Conservation (phyloP, 2,329 filamentous ascomycete species). For the Xenosphaeropsis pyriputrescens region DNA sequence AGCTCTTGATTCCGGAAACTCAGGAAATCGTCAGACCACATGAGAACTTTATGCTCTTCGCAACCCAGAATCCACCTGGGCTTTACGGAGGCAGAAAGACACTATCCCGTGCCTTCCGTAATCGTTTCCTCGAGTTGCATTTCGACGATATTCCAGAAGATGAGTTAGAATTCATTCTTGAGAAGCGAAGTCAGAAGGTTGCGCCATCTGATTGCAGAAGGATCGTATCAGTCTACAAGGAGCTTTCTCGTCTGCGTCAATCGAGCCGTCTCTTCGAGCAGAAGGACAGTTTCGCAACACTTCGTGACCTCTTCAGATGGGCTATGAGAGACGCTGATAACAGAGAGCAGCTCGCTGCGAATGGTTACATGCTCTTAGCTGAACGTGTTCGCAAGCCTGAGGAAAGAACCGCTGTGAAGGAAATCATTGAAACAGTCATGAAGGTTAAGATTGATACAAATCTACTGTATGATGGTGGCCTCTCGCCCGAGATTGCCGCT, state of each 20-base stretch:
- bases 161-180: slow-evolving; percentile 82
- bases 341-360: slow-evolving; percentile 74
- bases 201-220: slow-evolving; percentile 81
- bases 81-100: slow-evolving; percentile 91
- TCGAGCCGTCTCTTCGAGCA: slow-evolving; percentile 88
- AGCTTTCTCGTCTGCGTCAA: slow-evolving; percentile 79
- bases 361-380: slow-evolving; percentile 92
- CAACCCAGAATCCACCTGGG: slow-evolving; percentile 92
- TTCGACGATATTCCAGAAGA: slow-evolving; percentile 96
- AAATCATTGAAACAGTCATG: slow-evolving; percentile 81
- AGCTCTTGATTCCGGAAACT: slow-evolving; percentile 90
- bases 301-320: slow-evolving; percentile 94
- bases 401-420: slow-evolving; percentile 72
- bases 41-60: slow-evolving; percentile 93
- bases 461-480: slow-evolving; percentile 51
- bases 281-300: slow-evolving; percentile 90
- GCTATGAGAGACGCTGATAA: slow-evolving; percentile 73
- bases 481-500: slow-evolving; percentile 38
- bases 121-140: slow-evolving; percentile 91
- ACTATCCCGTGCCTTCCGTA: slow-evolving; percentile 86
- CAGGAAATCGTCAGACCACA: slow-evolving; percentile 89
- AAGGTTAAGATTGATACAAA: slow-evolving; percentile 68
- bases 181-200: slow-evolving; percentile 71
- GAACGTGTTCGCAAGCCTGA: slow-evolving; percentile 88
- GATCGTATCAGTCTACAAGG: slow-evolving; percentile 89